A percentile compares a stretch with the other conserved stretches of the same genome.
phyloP scores from a whole-genome alignment of 352 stramenopile species.

The Phytophthora hybrid region DNA sequence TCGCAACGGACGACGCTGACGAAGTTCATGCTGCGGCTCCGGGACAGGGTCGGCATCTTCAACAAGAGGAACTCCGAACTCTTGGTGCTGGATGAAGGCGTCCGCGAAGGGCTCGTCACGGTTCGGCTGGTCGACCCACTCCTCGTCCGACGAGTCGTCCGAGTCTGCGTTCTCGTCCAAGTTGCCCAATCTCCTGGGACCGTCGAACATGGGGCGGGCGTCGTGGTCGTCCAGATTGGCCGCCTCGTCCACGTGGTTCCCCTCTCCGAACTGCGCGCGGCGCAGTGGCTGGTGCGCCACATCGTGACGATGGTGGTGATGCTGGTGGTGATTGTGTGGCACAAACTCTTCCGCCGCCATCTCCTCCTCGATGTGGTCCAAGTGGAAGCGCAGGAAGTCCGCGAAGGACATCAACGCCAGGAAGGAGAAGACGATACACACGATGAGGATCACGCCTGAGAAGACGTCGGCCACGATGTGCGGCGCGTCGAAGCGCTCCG shows the following conservation, averaged over 20 bases:
- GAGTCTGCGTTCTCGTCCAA: conserved; percentile 48
- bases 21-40: conserved; percentile 48
- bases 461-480: conserved; percentile 90
- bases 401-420: conserved; percentile 95
- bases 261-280: conserved; percentile 34
- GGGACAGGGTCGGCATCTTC: conserved; percentile 32
- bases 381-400: conserved; percentile 93
- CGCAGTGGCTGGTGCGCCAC: conserved; percentile 11
- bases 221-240: conserved; percentile 35
- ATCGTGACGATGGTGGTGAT: conserved; percentile 35
- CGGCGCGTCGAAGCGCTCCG: conserved; percentile 72
- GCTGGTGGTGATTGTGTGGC: conserved; percentile 23
- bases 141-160: conserved; percentile 65
- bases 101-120: conserved; percentile 49
- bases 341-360: conserved; percentile 46
- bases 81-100: conserved; percentile 54
- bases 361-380: conserved; percentile 86
- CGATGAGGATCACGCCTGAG: conserved; percentile 89
- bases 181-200: conserved; percentile 44
- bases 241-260: conserved; percentile 19
- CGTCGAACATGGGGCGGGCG: conserved; percentile 40
- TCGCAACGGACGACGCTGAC: conserved; percentile 45
- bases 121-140: conserved; percentile 39
- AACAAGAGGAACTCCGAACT: conserved; percentile 30
- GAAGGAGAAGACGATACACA: conserved; percentile 95